These are phyloP conservation scores for Trifolium pratense DNA, from an alignment of 306 rosid species.

Conservation along the genomic window DNA sequence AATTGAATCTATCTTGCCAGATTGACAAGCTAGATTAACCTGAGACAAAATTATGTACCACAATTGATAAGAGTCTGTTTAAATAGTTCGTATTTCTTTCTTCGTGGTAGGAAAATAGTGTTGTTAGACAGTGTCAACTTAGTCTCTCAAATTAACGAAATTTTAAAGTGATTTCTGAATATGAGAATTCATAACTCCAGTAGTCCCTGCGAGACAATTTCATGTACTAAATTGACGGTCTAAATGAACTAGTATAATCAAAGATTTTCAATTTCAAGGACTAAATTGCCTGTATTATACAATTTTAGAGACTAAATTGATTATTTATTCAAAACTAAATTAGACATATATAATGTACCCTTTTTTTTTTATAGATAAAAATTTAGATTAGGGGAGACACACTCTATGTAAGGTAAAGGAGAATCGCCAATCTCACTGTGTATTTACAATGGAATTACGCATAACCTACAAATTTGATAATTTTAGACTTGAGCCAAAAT, in stretches of 20 bases:
- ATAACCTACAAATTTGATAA: not conserved
- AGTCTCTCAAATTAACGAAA: not conserved
- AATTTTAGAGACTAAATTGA: too few relatives aligned
- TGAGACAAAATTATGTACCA: conserved; percentile 37
- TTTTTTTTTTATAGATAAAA: not conserved
- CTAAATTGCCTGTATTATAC: too few relatives aligned
- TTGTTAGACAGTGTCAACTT: not conserved
- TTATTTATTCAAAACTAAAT: too few relatives aligned
- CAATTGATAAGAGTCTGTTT: not conserved
- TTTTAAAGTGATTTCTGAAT: too few relatives aligned
- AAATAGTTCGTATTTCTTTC: not conserved
- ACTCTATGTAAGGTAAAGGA: not conserved
- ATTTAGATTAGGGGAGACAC: not conserved
- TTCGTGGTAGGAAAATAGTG: not conserved
- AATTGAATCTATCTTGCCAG: conserved; percentile 56
- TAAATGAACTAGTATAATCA: not conserved
- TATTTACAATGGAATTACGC: not conserved
- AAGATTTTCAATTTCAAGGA: not conserved
- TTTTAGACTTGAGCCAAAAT: not conserved
- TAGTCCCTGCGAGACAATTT: not conserved
- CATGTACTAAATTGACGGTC: not conserved
- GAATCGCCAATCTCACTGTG: not conserved
- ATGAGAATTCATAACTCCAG: too few relatives aligned
- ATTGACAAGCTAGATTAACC: conserved; percentile 62
- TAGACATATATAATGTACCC: not conserved